These are phyloP conservation scores for Bjerkandera adusta DNA, from an alignment of 1,284 basidiomycete genomes.

Conservation along the genomic window DNA sequence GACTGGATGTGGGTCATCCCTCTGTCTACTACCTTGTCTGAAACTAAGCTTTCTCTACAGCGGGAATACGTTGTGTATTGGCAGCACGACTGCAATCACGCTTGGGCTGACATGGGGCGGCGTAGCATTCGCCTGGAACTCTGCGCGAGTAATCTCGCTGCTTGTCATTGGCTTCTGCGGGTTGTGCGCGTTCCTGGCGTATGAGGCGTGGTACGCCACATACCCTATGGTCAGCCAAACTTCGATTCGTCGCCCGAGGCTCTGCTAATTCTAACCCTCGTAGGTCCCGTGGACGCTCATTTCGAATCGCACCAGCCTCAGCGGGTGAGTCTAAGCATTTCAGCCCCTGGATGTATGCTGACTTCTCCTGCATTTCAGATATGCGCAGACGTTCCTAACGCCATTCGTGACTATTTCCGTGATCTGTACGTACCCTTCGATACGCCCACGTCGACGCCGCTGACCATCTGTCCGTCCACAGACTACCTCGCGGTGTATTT, in stretches of 20 bases:
- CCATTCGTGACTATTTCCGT: not conserved
- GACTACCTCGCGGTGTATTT: conserved; percentile 38
- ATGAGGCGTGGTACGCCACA: conserved; percentile 5
- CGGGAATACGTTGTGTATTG: conserved; percentile 8
- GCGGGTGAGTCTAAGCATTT: conserved; percentile 5
- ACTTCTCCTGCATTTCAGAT: not conserved
- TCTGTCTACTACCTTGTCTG: not conserved
- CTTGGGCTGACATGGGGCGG: conserved; percentile 11
- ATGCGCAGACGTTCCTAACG: not conserved
- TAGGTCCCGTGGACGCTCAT: conserved; percentile 3
- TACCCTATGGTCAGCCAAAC: conserved; percentile 5
- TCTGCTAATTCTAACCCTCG: not conserved
- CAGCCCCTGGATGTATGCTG: not conserved
- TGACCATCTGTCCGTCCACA: conserved; percentile 8
- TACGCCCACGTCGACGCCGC: conserved; percentile 22
- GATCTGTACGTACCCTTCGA: not conserved
- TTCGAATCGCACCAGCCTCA: conserved; percentile 7
- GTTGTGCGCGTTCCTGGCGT: conserved; percentile 6
- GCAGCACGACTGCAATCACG: conserved; percentile 2
- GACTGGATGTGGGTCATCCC: conserved; percentile 11
- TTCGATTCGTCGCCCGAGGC: not conserved
- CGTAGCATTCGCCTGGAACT: conserved; percentile 10
- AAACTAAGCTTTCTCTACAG: conserved; percentile 1
- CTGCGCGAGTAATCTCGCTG: conserved; percentile 9
- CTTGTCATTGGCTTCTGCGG: conserved; percentile 10